A percentile compares a stretch with the other conserved stretches of the same genome.
Conservation (phyloP, 352 stramenopile genomes). For the Phytophthora sansomeana region DNA sequence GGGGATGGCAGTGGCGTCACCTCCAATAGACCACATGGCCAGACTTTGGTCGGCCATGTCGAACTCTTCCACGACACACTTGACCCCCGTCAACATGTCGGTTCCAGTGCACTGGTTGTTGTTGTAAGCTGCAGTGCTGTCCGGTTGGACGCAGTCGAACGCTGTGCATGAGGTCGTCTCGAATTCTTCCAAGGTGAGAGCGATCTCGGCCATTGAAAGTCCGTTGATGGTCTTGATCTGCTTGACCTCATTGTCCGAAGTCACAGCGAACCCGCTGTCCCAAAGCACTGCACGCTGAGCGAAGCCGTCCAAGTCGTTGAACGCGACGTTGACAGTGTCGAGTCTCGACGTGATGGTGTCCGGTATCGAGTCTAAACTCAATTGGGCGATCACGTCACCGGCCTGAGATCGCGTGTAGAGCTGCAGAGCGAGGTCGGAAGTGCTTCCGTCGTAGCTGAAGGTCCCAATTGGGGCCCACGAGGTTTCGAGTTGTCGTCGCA, state of each 20-base stretch:
- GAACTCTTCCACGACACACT: constrained; percentile 38
- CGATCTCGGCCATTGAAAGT: constrained; percentile 42
- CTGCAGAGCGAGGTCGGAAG: constrained; percentile 45
- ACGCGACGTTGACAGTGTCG: constrained; percentile 17
- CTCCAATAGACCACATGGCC: constrained; percentile 39
- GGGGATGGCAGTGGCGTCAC: constrained; percentile 15
- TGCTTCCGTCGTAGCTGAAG: constrained; percentile 35
- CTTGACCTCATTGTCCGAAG: constrained; percentile 18
- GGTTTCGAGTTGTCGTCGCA: constrained; percentile 12
- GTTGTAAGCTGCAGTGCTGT: constrained; percentile 16
- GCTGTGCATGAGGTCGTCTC: constrained; percentile 19
- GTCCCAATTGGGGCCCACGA: constrained; percentile 21
- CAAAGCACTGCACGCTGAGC: constrained; percentile 66
- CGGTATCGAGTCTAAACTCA: constrained; percentile 25
- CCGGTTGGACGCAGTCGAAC: constrained; percentile 27
- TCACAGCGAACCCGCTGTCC: constrained; percentile 56
- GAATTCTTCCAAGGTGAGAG: constrained; percentile 33
- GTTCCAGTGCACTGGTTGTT: constrained; percentile 31
- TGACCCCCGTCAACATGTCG: constrained; percentile 29
- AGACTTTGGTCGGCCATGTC: constrained; percentile 14
- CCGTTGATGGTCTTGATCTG: constrained; percentile 42
- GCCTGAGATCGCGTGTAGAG: constrained; percentile 29
- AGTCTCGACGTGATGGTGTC: constrained; percentile 33
- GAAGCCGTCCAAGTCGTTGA: constrained; percentile 37
- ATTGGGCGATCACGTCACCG: constrained; percentile 12